These are phyloP conservation scores for Neckera pumila DNA, from an alignment of 225 moss, liverwort and hornwort species.

Conservation along the genomic window DNA sequence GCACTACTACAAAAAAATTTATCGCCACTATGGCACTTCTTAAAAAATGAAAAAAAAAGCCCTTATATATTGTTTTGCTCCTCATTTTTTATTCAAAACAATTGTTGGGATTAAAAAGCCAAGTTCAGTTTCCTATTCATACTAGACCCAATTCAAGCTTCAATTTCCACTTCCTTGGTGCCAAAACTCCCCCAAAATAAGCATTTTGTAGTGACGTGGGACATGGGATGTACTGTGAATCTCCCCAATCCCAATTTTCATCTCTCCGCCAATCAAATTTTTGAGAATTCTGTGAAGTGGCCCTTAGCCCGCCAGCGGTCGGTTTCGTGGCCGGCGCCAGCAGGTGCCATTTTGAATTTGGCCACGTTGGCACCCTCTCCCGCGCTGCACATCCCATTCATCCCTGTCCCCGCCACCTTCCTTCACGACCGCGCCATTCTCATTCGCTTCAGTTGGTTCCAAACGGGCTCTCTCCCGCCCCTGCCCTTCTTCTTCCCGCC, in stretches of 20 bases:
- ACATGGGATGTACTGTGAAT: rapidly evolving
- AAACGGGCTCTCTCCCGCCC: neutral
- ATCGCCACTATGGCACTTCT: no score
- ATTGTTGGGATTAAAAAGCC: rapidly evolving
- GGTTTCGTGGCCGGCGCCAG: neutral
- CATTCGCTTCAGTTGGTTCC: neutral
- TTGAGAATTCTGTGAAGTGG: neutral
- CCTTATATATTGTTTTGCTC: neutral
- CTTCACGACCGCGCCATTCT: neutral
- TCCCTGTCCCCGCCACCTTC: neutral
- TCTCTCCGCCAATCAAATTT: neutral
- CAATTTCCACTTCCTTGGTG: rapidly evolving
- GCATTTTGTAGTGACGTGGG: rapidly evolving
- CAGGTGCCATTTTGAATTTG: constrained; percentile 3
- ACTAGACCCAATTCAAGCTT: rapidly evolving
- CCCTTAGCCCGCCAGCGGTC: neutral
- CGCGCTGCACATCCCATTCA: constrained; percentile 4
- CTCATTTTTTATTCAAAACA: no score
- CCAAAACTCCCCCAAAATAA: neutral
- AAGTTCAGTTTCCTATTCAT: rapidly evolving
- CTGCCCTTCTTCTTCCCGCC: neutral
- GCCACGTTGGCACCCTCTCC: neutral
- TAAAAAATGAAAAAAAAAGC: no score
- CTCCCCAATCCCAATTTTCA: neutral
- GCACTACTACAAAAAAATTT: no score